Evolutionary conservation across 225 moss, liverwort and hornwort species (phyloP), one percentile per base, ranked within the genome.

Genomic region (Marchantia polymorpha): DNA sequence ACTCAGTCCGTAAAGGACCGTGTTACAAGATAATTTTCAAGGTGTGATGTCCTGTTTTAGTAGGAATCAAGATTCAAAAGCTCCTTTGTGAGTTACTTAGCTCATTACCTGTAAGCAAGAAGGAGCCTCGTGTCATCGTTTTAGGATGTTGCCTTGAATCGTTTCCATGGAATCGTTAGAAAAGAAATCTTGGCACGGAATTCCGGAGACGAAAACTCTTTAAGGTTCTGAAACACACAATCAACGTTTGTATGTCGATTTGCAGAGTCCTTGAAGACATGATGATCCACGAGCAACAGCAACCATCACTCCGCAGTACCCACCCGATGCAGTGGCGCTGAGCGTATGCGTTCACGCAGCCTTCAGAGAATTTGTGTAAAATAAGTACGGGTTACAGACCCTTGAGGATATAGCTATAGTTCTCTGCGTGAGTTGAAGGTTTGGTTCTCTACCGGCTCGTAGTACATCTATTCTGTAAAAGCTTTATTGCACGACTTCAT

Each of bases 391-490:
- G 77, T 77, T 77, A 77, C 64, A 77, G 75, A 77, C 64, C 77
- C 77, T 49, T 65, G 46, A 76, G 20, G 60, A 76, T 75, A 59
- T 77, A 65, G 77, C 63, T 64, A 13, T 77, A 63, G 63, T 77
- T 77, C 64, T 65, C 64, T 64, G 64, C 64, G 63, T 77, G 77
- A 77, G 77, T 77, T 31, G 77, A 77, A 77, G 77, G 77, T 77
- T 49, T 65, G 77, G 48, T 64, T 64, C 77, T 77, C 64, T 77
- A 77, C 77, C 64, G 77, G 77, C 64, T 77, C 48, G 63, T 63
- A 50, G 31, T 59, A 59, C 15, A 75, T 60, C 58, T 77, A 26
- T 49, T 46, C 49, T 65, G 77, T 49, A 12, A 63, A 49, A 60
- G 64, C 7, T 77, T 64, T 46, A 64, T 77, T 23, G 47, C 49